Conservation (phyloP, 805 yeast species). For the Candida yuanshanica region DNA sequence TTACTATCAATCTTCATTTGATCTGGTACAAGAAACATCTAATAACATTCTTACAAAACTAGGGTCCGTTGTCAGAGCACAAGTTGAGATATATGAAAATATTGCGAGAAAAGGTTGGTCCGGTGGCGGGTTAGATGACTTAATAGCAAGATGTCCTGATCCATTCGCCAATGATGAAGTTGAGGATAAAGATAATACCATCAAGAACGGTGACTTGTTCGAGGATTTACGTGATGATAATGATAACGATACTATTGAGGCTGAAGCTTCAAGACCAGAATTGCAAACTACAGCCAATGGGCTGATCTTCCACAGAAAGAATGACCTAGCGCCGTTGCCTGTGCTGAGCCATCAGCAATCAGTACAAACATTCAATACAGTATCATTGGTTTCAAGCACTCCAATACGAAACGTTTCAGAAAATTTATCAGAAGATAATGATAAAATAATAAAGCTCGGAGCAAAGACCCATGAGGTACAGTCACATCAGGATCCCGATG, state of each 20-base stretch:
- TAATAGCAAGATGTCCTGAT: slow-evolving; percentile 60
- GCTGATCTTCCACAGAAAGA: slow-evolving; percentile 9
- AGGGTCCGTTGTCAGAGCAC: slow-evolving; percentile 67
- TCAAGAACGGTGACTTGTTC: slow-evolving; percentile 3
- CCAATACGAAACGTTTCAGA: slow-evolving; percentile 10
- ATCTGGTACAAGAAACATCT: slow-evolving; percentile 59
- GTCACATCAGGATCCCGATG: slow-evolving; percentile 1
- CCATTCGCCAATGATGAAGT: slow-evolving; percentile 38
- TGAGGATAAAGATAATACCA: slow-evolving; percentile 7
- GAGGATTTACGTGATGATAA: slow-evolving; percentile 2
- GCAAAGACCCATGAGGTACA: not conserved
- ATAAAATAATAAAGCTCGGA: not conserved
- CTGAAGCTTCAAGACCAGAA: slow-evolving; percentile 1
- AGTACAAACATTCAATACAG: slow-evolving; percentile 9
- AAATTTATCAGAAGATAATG: slow-evolving; percentile 1
- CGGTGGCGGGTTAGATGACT: slow-evolving; percentile 78
- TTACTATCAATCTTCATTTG: slow-evolving; percentile 60
- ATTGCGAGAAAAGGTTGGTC: slow-evolving; percentile 82
- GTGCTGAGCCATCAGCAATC: slow-evolving; percentile 16
- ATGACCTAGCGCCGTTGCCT: slow-evolving; percentile 7
- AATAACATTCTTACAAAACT: slow-evolving; percentile 46
- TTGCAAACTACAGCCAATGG: slow-evolving; percentile 7
- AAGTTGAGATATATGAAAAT: slow-evolving; percentile 74
- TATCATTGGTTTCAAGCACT: slow-evolving; percentile 14
- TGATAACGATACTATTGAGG: slow-evolving; percentile 2